Base-by-base conservation (phyloP, 352 stramenopile genomes). In the Phytophthora citrophthora region DNA sequence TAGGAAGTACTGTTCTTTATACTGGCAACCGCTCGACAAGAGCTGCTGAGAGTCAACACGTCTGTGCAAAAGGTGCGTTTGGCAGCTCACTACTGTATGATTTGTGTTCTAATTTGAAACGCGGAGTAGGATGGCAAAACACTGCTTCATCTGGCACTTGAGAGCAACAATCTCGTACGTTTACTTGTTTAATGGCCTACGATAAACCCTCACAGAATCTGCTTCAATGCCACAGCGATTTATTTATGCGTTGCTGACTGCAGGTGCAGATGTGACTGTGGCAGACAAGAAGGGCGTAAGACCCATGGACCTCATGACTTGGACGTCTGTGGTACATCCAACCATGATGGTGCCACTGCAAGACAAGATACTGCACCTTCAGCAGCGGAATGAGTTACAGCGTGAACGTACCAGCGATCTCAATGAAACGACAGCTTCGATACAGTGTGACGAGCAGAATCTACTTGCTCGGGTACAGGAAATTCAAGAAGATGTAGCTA, bases 211-310 rank as follows among this genome's bases (percentile, higher is more conserved):
- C 3, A 41, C 39, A 20, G 2, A 16, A 13, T 45, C 16, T 8
- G 31, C 20, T 11, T 13, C 31, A 34, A 47, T 24, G 29, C 23
- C 18, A 11, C 39, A 76, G 68, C 68, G 60, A 18, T 53, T 72
- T 34, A 55, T 78, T 45, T 15, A 54, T 32, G 65, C 59, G 5
- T 40, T 83, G 27, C 31, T 83, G 38, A 47, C 16, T n/a, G 68
- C 58, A 36, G 71, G 68, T 43, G 74, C 68, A 26, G 48, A 65
- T 32, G 48, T 72, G 38, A 41, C 55, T 41, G 46, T 66, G 12
- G 39, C 58, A 18, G 71, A 83, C 57, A 78, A 72, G 43, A 77
- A 74, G 48, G 69, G 72, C 5, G 59, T 74, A 31, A 61, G 62
- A 16, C 50, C 72, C n/a, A 67, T 71, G 54, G 72, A 81, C 23